Percentiles rank a stretch among this genome's conserved stretches.
Evolutionary conservation across 352 stramenopile genomes (phyloP).

Genomic region (Globisporangium radiosum): DNA sequence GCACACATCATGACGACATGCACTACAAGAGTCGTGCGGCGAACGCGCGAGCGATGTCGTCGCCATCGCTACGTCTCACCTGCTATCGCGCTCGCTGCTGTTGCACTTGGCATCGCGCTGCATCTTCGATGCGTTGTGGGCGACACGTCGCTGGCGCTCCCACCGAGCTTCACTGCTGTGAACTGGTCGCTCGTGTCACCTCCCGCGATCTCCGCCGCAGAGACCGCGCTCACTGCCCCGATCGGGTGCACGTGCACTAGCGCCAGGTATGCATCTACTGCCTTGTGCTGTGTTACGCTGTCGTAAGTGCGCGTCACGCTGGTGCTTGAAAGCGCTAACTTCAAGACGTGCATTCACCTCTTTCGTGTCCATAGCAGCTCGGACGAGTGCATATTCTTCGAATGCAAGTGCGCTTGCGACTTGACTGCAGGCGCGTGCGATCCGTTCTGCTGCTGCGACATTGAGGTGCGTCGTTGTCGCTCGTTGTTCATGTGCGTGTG

Average conservation of each 20-base stretch:
- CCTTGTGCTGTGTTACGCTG: background rate
- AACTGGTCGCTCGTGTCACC: conserved; percentile 42
- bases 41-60: no score
- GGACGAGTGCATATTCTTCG: conserved; percentile 25
- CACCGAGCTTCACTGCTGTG: conserved; percentile 22
- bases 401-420: conserved; percentile 37
- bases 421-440: conserved; percentile 39
- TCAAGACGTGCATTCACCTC: background rate
- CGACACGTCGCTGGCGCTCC: conserved; percentile 3
- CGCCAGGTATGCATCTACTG: conserved; percentile 13
- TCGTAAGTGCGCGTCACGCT: background rate
- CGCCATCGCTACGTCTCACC: no score
- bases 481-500: no score
- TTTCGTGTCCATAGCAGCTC: background rate
- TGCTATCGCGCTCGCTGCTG: background rate
- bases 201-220: conserved; percentile 17
- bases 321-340: background rate
- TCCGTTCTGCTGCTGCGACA: conserved; percentile 43
- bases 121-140: background rate
- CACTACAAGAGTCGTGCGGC: no score
- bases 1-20: no score
- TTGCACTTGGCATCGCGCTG: background rate
- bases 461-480: conserved; percentile 16
- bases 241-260: conserved; percentile 33
- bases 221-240: conserved; percentile 18